These are phyloP conservation scores for Aspergillus aculeatinus DNA, from an alignment of 2,329 filamentous ascomycete species.

Conservation along the genomic window DNA sequence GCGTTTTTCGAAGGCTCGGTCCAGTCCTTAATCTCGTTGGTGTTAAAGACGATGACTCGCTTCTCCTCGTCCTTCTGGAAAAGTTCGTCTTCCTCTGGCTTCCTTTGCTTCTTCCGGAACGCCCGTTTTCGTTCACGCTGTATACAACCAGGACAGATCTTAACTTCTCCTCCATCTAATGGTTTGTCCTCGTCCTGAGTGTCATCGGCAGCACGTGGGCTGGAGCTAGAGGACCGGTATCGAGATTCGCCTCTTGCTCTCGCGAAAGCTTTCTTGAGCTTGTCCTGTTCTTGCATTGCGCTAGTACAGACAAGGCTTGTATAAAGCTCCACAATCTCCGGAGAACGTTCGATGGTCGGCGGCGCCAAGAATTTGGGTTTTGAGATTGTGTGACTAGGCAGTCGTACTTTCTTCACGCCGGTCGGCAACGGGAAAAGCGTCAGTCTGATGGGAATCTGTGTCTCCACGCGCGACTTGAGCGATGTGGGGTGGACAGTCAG, in stretches of 20 bases:
- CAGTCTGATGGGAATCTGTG: constrained; percentile 87
- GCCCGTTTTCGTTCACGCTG: constrained; percentile 87
- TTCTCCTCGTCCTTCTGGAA: constrained; percentile 79
- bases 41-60: constrained; percentile 88
- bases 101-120: constrained; percentile 88
- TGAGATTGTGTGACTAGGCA: constrained; percentile 87
- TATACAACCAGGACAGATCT: constrained; percentile 90
- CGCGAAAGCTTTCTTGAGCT: constrained; percentile 65
- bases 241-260: constrained; percentile 49
- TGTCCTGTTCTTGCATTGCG: constrained; percentile 74
- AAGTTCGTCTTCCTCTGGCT: constrained; percentile 84
- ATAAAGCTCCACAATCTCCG: constrained; percentile 75
- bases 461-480: constrained; percentile 88
- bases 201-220: constrained; percentile 46
- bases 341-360: constrained; percentile 61
- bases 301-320: constrained; percentile 88
- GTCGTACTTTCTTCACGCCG: constrained; percentile 75
- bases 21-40: constrained; percentile 82
- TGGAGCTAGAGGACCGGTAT: constrained; percentile 40
- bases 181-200: constrained; percentile 69
- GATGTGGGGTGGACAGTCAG: constrained; percentile 67
- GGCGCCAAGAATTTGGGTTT: constrained; percentile 89
- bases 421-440: constrained; percentile 72
- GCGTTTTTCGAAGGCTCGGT: constrained; percentile 60
- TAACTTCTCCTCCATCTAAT: constrained; percentile 87